These are phyloP conservation scores for Graphium sp. DNA, from an alignment of 2,329 filamentous ascomycete species.

Conservation along the genomic window DNA sequence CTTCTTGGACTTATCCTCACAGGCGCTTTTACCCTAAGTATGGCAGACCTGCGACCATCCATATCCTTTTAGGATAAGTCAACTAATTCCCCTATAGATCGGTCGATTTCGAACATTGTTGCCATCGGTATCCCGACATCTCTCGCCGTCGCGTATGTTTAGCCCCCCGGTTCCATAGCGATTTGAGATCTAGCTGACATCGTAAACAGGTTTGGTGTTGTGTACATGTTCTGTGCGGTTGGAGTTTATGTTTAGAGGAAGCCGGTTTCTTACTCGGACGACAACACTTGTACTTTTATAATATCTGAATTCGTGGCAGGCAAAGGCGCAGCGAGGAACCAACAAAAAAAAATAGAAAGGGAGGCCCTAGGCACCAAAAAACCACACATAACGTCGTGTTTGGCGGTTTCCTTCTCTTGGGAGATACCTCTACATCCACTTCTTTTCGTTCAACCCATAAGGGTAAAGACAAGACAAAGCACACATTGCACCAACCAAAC, in stretches of 20 bases:
- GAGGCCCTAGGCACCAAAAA: too few species aligned
- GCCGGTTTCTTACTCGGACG: slow-evolving; percentile 9
- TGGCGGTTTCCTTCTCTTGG: slow-evolving; percentile 7
- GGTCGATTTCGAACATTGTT: slow-evolving; percentile 60
- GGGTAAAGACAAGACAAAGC: too few species aligned
- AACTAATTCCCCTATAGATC: slow-evolving; percentile 36
- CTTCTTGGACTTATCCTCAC: slow-evolving; percentile 55
- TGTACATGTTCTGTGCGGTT: slow-evolving; percentile 98
- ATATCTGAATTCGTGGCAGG: too few species aligned
- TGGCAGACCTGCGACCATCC: slow-evolving; percentile 10
- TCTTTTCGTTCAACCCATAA: slow-evolving; percentile 2
- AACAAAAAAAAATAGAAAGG: slow-evolving; percentile 5
- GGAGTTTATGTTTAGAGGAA: slow-evolving; percentile 75
- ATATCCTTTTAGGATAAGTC: background rate
- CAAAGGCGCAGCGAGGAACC: too few species aligned
- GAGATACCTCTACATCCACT: slow-evolving; percentile 9
- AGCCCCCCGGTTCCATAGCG: slow-evolving; percentile 2
- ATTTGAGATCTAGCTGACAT: slow-evolving; percentile 9
- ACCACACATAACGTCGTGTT: too few species aligned
- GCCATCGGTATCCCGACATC: slow-evolving; percentile 75
- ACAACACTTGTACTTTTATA: slow-evolving; percentile 5
- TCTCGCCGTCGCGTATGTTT: slow-evolving; percentile 68
- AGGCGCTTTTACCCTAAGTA: slow-evolving; percentile 77
- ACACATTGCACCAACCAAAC: too few species aligned
- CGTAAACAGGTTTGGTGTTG: slow-evolving; percentile 63